Conservation (phyloP, 2,329 filamentous ascomycete genomes). For the Pseudovirgaria hyperparasitica region DNA sequence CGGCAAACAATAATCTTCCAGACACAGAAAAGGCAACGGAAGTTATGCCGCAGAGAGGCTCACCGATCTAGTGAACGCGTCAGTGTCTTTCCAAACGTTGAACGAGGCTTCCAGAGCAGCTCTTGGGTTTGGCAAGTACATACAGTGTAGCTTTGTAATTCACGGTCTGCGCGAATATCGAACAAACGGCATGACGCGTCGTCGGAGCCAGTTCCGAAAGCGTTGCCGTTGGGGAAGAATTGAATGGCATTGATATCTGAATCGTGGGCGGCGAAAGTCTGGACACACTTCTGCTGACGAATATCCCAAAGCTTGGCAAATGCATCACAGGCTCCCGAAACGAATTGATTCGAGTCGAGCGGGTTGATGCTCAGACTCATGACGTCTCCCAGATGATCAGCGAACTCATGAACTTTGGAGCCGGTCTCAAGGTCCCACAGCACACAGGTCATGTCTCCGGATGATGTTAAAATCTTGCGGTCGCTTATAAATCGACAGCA, state of each 20-base stretch:
- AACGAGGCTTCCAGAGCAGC: not conserved
- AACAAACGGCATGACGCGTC: conserved; percentile 96
- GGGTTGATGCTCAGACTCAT: conserved; percentile 99
- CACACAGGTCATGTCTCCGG: conserved; percentile 99
- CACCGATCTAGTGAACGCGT: conserved; percentile 58
- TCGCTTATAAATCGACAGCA: conserved; percentile 99
- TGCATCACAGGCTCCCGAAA: conserved; percentile 96
- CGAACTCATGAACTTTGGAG: conserved; percentile 93
- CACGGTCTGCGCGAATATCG: conserved; percentile 89
- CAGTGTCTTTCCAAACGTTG: conserved; percentile 11
- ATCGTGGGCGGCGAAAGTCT: conserved; percentile 97
- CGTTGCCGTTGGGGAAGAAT: conserved; percentile 98
- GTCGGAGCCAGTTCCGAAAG: conserved; percentile 94
- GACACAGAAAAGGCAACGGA: conserved; percentile 97
- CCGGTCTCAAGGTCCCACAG: conserved; percentile 99
- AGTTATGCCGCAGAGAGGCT: conserved; percentile 94
- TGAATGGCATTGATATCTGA: conserved; percentile 99
- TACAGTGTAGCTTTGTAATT: conserved; percentile 57
- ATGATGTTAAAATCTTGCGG: conserved; percentile 92
- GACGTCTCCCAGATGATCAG: conserved; percentile 94
- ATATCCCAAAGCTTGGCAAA: conserved; percentile 99
- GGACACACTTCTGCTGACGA: conserved; percentile 91
- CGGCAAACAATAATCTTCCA: conserved; percentile 85
- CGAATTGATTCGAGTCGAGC: conserved; percentile 97
- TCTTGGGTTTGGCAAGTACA: conserved; percentile 13